Conservation (phyloP, 768 basidiomycete species). For the Xerocomellus dryophilus region DNA sequence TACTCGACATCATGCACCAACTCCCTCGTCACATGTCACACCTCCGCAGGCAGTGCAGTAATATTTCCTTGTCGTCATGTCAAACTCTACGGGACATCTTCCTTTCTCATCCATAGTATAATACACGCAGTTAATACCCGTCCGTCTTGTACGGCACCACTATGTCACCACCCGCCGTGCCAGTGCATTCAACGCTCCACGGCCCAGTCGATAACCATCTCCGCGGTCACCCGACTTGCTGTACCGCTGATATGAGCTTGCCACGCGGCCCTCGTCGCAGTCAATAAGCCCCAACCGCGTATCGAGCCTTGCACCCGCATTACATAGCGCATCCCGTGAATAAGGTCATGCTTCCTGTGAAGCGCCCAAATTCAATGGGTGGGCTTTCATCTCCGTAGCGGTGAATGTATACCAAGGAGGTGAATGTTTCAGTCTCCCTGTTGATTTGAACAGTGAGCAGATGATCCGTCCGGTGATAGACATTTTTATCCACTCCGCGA, state of each 20-base stretch:
- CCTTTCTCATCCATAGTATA: not conserved
- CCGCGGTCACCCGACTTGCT: conserved; percentile 11
- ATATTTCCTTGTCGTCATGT: too few species aligned
- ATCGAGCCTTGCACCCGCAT: not conserved
- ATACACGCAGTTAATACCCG: not conserved
- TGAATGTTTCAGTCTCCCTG: not conserved
- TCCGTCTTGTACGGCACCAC: not conserved
- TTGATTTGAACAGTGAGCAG: not conserved
- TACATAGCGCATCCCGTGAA: not conserved
- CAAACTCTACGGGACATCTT: not conserved
- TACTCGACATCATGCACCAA: conserved; percentile 12
- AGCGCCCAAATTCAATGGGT: conserved; percentile 1
- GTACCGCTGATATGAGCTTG: not conserved
- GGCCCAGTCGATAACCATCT: not conserved
- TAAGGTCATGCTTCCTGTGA: not conserved
- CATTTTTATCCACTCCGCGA: not conserved
- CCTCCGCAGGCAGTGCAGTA: not conserved
- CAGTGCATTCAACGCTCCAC: not conserved
- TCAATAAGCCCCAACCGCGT: not conserved
- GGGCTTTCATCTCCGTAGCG: conserved; percentile 16
- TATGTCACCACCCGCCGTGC: not conserved
- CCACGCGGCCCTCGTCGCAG: not conserved
- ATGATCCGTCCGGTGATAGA: conserved; percentile 19
- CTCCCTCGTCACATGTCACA: conserved; percentile 20
- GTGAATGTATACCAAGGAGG: not conserved